Evolutionary conservation across 1,139 yeast genomes (phyloP), one percentile per base, ranked within the genome.

Genomic region (Geotrichum candidum): DNA sequence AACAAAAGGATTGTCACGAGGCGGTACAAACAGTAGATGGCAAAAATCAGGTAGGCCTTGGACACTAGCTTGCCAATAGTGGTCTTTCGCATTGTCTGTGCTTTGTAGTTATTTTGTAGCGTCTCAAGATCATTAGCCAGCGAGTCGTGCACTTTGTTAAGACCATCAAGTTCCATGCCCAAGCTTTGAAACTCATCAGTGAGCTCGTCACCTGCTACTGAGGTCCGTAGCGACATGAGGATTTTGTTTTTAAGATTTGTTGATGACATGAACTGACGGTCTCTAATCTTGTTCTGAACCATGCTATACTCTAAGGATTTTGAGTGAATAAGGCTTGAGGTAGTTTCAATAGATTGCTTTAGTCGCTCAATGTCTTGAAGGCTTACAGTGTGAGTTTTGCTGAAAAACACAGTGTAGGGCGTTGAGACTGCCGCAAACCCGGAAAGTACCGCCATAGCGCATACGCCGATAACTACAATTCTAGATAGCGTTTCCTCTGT

Each of bases 341-440:
- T 75, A 59, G 75, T 71, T 18, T 67, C 68, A 1, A 79, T 64
- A 11, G 80, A 74, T 29, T 72, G 68, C 45, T 71, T 69, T n/a
- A 79, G 62, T 1, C 78, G 68, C 58, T 68, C 70, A 41, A 75
- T 65, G 60, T 77, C 79, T 22, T 68, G 63, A 29, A 73, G 73
- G 1, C 74, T 68, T 18, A 74, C 73, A 0, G 65, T 68, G 33
- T 67, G 65, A 6, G 68, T 63, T 54, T 64, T 62, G 22, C 69
- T 69, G 59, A 72, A 66, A 66, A 73, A 76, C 57, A 65, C 77
- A 64, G 74, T 77, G 74, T 81, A 82, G 0, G 88, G 85, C 0
- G 90, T 85, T n/a, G 91, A 80, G 18, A 85, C 83, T 11, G 91
- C 85, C 1, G 94, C 94, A 54, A 88, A 77, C 0, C 95, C 96